Conservation (phyloP, 371 early-diverging fungal genomes). For the Mortierella sp. region DNA sequence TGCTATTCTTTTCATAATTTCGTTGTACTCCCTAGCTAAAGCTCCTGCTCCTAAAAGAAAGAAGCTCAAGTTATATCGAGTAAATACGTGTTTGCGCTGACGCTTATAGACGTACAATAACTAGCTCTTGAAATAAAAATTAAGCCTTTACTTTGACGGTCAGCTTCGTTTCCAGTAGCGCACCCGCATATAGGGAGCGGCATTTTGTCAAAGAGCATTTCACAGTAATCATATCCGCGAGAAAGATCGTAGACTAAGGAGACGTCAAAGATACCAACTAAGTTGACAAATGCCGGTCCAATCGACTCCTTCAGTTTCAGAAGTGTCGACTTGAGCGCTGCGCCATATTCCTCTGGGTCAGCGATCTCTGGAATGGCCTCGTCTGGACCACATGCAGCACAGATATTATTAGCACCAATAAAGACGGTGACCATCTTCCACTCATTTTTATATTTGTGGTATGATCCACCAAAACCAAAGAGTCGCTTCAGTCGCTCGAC, state of each 20-base stretch:
- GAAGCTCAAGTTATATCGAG: background rate
- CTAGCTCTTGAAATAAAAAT: background rate
- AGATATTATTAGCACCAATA: conserved; percentile 79
- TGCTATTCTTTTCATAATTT: conserved; percentile 63
- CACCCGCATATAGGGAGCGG: conserved; percentile 70
- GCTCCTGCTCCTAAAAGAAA: conserved; percentile 63
- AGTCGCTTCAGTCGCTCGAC: conserved; percentile 31
- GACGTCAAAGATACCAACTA: conserved; percentile 71
- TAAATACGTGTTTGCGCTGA: background rate
- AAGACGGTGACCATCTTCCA: conserved; percentile 77
- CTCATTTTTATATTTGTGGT: conserved; percentile 57
- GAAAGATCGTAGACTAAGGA: conserved; percentile 70
- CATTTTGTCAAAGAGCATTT: conserved; percentile 62
- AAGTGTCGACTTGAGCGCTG: conserved; percentile 57
- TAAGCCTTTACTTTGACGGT: conserved; percentile 62
- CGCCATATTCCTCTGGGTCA: conserved; percentile 64
- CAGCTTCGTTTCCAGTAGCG: conserved; percentile 59
- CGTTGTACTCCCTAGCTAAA: conserved; percentile 68
- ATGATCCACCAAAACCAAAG: conserved; percentile 32
- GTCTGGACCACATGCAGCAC: conserved; percentile 61
- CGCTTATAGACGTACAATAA: background rate
- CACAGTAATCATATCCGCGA: conserved; percentile 69
- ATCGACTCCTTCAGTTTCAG: conserved; percentile 59
- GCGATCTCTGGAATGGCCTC: conserved; percentile 39
- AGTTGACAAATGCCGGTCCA: conserved; percentile 67